phyloP scores from a whole-genome alignment of 441 rosid species.

The Theobroma grandiflorum region DNA sequence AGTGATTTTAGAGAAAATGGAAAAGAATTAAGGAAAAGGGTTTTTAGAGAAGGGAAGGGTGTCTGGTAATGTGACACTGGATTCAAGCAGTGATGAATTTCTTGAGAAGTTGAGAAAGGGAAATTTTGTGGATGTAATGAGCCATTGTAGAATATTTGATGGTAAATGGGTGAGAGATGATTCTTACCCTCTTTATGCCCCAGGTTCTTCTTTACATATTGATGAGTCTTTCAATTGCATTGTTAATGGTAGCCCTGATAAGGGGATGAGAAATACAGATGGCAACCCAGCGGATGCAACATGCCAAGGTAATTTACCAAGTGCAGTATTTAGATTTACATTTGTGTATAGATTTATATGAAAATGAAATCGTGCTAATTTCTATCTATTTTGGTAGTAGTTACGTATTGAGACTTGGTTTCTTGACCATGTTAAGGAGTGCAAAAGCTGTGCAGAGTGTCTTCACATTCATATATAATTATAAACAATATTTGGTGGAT shows the following conservation, averaged over 20 bases:
- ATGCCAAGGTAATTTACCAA: conserved; percentile 61
- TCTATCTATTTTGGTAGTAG: background rate
- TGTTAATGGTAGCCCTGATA: conserved; percentile 65
- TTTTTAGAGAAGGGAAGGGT: background rate
- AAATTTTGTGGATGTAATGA: conserved; percentile 40
- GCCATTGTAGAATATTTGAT: conserved; percentile 60
- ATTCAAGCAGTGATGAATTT: conserved; percentile 12
- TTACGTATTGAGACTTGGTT: background rate
- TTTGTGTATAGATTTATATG: background rate
- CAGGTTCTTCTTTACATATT: conserved; percentile 67
- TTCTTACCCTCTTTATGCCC: conserved; percentile 63
- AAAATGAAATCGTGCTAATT: background rate
- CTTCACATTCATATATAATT: background rate
- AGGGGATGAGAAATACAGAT: conserved; percentile 51
- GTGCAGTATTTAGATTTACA: background rate
- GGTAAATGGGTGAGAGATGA: conserved; percentile 73
- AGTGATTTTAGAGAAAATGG: background rate
- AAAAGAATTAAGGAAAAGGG: conserved; percentile 1
- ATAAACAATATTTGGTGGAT: background rate
- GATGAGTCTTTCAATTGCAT: conserved; percentile 74
- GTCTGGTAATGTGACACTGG: background rate
- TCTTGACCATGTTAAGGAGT: background rate
- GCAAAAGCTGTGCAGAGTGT: background rate
- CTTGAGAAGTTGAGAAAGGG: conserved; percentile 12
- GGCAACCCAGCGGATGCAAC: conserved; percentile 71